phyloP scores from a whole-genome alignment of 176 grass and related monocot species.

The Eleusine coracana region DNA sequence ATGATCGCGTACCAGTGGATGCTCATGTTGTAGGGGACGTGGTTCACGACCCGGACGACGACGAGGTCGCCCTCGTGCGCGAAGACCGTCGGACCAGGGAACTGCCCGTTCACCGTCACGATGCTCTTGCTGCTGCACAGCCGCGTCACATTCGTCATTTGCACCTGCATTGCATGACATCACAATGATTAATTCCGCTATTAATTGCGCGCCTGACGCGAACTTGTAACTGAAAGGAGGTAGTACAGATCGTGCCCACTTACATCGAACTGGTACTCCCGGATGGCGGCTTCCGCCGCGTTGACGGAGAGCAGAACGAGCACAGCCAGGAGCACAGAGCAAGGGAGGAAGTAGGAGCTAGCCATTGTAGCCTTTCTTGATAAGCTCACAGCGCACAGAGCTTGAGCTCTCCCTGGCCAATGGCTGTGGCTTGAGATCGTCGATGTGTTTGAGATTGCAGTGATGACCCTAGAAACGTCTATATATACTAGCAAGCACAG shows the following conservation, averaged over 20 bases:
- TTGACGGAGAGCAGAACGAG: slow-evolving; percentile 30
- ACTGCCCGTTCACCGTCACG: slow-evolving; percentile 76
- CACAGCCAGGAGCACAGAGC: slow-evolving; percentile 23
- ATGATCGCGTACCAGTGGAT: slow-evolving; percentile 60
- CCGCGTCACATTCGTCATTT: slow-evolving; percentile 61
- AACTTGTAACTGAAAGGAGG: neutral
- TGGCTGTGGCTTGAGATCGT: neutral
- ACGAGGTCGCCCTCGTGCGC: slow-evolving; percentile 73
- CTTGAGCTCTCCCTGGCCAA: slow-evolving; percentile 34
- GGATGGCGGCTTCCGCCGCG: slow-evolving; percentile 44
- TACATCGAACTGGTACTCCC: slow-evolving; percentile 79
- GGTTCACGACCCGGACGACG: slow-evolving; percentile 75
- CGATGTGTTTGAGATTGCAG: slow-evolving; percentile 10
- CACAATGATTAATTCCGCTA: neutral
- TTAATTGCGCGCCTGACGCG: neutral
- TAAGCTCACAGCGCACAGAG: neutral
- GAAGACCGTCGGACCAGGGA: slow-evolving; percentile 67
- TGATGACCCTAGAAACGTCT: neutral
- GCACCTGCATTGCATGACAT: slow-evolving; percentile 48
- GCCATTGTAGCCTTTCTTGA: slow-evolving; percentile 18
- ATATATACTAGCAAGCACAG: slow-evolving; percentile 28
- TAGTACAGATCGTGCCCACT: neutral
- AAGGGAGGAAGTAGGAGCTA: slow-evolving; percentile 32
- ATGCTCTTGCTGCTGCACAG: slow-evolving; percentile 82
- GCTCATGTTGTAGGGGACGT: slow-evolving; percentile 70